phyloP scores from a whole-genome alignment of 345 rosid species.

The Populus alba region DNA sequence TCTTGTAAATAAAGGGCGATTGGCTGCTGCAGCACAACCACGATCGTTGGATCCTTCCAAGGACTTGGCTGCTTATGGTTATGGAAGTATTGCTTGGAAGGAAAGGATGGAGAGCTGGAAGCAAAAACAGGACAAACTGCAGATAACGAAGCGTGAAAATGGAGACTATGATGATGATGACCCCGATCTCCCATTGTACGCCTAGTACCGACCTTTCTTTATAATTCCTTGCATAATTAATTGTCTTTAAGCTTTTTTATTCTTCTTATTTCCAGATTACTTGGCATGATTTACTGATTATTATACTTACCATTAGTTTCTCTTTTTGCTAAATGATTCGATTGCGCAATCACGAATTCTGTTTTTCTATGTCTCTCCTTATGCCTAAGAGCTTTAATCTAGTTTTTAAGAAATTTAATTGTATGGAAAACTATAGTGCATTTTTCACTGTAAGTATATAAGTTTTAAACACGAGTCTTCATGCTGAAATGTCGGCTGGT shows the following conservation, averaged over 20 bases:
- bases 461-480: neutral
- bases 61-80: neutral
- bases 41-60: neutral
- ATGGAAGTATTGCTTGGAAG: neutral
- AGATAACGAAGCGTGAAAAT: neutral
- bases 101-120: neutral
- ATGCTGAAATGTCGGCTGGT: neutral
- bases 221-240: neutral
- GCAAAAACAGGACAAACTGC: neutral
- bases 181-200: neutral
- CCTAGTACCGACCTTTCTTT: neutral
- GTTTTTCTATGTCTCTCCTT: neutral
- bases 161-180: neutral
- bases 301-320: neutral
- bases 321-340: neutral
- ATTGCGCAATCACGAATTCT: neutral
- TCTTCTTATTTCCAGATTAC: neutral
- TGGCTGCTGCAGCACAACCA: neutral
- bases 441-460: too few relatives aligned
- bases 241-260: neutral
- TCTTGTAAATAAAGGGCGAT: neutral
- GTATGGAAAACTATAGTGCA: neutral
- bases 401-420: neutral
- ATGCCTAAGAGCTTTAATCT: neutral
- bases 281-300: neutral